Conservation (phyloP, 345 rosid genomes). For the Pistacia atlantica region DNA sequence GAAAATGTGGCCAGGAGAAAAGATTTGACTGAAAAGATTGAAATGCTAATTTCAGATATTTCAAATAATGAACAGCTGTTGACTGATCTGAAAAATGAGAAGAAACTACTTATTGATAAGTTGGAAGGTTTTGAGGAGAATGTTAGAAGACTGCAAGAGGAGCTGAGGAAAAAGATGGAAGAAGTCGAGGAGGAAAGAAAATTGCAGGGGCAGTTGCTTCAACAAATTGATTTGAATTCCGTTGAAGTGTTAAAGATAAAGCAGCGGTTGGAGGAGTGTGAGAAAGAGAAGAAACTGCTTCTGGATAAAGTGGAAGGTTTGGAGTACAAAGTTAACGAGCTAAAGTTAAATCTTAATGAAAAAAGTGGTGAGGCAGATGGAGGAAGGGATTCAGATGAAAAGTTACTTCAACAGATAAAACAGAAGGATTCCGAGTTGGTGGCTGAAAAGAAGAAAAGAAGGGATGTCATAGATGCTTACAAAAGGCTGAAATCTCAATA, state of each 20-base stretch:
- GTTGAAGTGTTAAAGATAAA: constrained; percentile 37
- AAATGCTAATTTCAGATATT: constrained; percentile 27
- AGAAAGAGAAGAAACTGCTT: constrained; percentile 37
- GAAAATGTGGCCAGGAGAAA: constrained; percentile 35
- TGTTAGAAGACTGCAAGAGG: constrained; percentile 40
- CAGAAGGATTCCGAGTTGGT: constrained; percentile 44
- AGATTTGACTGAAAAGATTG: constrained; percentile 36
- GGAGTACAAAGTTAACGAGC: constrained; percentile 45
- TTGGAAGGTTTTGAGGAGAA: constrained; percentile 46
- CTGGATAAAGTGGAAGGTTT: constrained; percentile 37
- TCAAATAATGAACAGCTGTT: constrained; percentile 34
- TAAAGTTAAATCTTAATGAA: constrained; percentile 31
- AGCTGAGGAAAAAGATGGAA: constrained; percentile 36
- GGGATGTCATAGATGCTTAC: constrained; percentile 39
- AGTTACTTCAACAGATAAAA: constrained; percentile 44
- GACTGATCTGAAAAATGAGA: constrained; percentile 42
- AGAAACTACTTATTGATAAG: constrained; percentile 33
- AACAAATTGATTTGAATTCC: constrained; percentile 37
- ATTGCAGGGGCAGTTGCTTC: constrained; percentile 37
- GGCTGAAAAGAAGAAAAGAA: constrained; percentile 48
- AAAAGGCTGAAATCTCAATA: constrained; percentile 73
- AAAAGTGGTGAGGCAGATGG: constrained; percentile 28
- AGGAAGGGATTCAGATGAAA: constrained; percentile 35
- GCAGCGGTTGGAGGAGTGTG: constrained; percentile 37
- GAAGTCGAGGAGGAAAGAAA: constrained; percentile 44